Base-by-base conservation (phyloP, 176 grass and related monocot genomes). In the Musa troglodytarum region DNA sequence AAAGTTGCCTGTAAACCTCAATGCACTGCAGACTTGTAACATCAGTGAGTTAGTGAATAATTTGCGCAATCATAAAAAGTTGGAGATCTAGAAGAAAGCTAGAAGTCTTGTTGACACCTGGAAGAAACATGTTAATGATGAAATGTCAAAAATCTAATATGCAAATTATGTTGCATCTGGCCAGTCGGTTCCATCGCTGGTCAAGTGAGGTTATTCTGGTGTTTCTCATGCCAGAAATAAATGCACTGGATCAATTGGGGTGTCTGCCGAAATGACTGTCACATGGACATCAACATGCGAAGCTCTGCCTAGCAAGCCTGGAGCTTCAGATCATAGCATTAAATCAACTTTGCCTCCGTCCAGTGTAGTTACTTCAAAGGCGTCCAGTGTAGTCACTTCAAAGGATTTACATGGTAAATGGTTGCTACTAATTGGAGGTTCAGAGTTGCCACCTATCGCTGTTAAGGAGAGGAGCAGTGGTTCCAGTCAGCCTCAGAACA, bases 401-500 rank as follows among this genome's bases (percentile, higher is more conserved):
- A 86, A 83, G 75, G 84, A 86, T 29, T 53, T 54, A 56, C 22
- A 77, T 28, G 26, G 79, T 62, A 90, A 80, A 69, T 70, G 75
- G 17, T 75, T 73, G 66, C 63, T 53, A 84, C 78, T 54, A 56
- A 53, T 73, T 73, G 76, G 58, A 71, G 24, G 63, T 65, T 26
- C 76, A 52, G 82, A 87, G 19, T 63, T 82, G 54, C 88, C 79
- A 21, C 34, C 68, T 70, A 13, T 50, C 1, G n/a, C 68, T 17
- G 16, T 70, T 70, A 89, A 96, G 72, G 92, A 96, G 76, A 96
- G 87, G 87, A 89, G 89, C 51, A 86, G 85, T 74, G 92, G 82
- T 77, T 92, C 89, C 57, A 89, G 87, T 72, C 92, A 96, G 74
- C 92, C 92, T 15, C 72, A 78, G 53, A 96, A 92, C 62, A 92